Conservation (phyloP, 2,329 filamentous ascomycete genomes). For the Talaromyces sp. region DNA sequence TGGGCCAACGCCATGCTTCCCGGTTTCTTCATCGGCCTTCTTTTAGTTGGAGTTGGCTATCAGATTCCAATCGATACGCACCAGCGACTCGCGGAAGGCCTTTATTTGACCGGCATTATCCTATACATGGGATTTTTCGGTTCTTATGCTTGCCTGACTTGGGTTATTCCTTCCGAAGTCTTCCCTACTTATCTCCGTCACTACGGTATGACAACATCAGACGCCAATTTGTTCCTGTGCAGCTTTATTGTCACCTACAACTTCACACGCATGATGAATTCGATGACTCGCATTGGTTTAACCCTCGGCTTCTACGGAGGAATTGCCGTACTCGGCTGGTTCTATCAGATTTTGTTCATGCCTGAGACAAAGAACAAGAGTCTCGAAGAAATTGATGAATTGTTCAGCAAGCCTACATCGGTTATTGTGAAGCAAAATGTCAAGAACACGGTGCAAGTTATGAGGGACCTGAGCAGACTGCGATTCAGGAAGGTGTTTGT, state of each 20-base stretch:
- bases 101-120: slow-evolving; percentile 56
- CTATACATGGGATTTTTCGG: slow-evolving; percentile 66
- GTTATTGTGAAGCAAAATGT: slow-evolving; percentile 58
- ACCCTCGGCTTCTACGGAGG: slow-evolving; percentile 68
- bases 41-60: slow-evolving; percentile 62
- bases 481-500: slow-evolving; percentile 45
- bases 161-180: slow-evolving; percentile 63
- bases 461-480: slow-evolving; percentile 39
- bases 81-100: slow-evolving; percentile 46
- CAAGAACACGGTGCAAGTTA: slow-evolving; percentile 38
- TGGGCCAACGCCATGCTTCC: slow-evolving; percentile 69
- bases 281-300: slow-evolving; percentile 62
- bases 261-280: slow-evolving; percentile 62
- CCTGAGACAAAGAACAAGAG: slow-evolving; percentile 66
- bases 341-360: slow-evolving; percentile 71
- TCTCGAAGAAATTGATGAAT: slow-evolving; percentile 64
- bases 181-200: slow-evolving; percentile 67
- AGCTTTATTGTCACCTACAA: slow-evolving; percentile 72
- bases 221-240: slow-evolving; percentile 62
- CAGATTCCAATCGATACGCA: slow-evolving; percentile 46
- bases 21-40: slow-evolving; percentile 63
- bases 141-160: slow-evolving; percentile 58
- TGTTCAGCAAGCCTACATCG: slow-evolving; percentile 59
- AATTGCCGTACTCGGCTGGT: slow-evolving; percentile 63
- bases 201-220: slow-evolving; percentile 68